Conservation (phyloP, 306 rosid genomes). For the Trifolium pratense region DNA sequence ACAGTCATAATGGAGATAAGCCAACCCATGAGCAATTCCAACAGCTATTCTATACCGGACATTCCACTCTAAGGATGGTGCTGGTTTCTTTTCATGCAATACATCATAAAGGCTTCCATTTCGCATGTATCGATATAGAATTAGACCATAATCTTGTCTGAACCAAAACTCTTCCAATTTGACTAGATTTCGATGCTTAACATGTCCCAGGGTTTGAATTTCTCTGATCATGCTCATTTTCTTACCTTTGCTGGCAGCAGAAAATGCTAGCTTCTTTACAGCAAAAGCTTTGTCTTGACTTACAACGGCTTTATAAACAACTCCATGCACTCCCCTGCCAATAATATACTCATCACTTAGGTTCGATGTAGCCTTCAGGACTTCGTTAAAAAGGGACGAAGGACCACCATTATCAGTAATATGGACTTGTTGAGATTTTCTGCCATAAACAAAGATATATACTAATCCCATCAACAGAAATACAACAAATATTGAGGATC, state of each 20-base stretch:
- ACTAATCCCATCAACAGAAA: conserved; percentile 50
- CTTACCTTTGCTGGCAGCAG: conserved; percentile 48
- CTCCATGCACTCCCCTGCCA: conserved; percentile 86
- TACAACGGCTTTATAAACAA: conserved; percentile 64
- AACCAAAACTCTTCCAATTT: conserved; percentile 72
- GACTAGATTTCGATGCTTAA: conserved; percentile 78
- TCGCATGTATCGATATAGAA: conserved; percentile 71
- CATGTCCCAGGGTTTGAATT: conserved; percentile 63
- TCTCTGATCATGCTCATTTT: conserved; percentile 68
- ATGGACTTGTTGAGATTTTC: conserved; percentile 44
- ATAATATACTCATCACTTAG: conserved; percentile 58
- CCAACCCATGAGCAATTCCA: conserved; percentile 78
- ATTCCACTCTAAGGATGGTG: conserved; percentile 60
- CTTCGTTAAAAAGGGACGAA: conserved; percentile 52
- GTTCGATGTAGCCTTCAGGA: conserved; percentile 66
- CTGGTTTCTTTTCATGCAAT: conserved; percentile 62
- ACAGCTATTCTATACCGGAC: conserved; percentile 68
- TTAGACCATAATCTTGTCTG: conserved; percentile 61
- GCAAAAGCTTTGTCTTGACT: conserved; percentile 52
- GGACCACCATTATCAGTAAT: conserved; percentile 49
- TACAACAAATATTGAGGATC: conserved; percentile 51
- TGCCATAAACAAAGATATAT: conserved; percentile 34
- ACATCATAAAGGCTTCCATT: conserved; percentile 90
- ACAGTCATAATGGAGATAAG: conserved; percentile 81
- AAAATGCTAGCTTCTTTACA: conserved; percentile 53